Evolutionary conservation across 768 basidiomycete genomes (phyloP).

Genomic region (Auriscalpium vulgare): DNA sequence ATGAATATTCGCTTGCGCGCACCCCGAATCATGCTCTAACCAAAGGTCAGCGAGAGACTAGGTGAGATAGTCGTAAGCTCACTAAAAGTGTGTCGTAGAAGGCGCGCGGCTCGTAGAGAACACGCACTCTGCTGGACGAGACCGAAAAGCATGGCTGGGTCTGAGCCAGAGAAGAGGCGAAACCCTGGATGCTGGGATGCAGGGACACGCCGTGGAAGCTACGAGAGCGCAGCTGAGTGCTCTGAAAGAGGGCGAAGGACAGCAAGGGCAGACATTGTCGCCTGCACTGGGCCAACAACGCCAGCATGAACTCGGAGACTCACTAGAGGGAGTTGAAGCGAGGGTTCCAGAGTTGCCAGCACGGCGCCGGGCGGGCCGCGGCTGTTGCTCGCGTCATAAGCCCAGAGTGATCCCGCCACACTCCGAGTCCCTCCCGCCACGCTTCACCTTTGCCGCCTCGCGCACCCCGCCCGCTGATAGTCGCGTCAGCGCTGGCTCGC

Average conservation of each 20-base stretch:
- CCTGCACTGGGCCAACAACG: background rate
- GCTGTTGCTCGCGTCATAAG: too few relatives aligned
- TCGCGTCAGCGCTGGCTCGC: background rate
- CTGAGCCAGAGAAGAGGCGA: constrained; percentile 10
- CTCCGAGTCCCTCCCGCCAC: too few relatives aligned
- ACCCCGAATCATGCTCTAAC: constrained; percentile 65
- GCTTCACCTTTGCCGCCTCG: too few relatives aligned
- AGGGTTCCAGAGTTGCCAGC: too few relatives aligned
- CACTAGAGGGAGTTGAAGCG: background rate
- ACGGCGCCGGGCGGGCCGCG: too few relatives aligned
- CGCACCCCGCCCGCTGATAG: background rate
- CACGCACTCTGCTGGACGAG: constrained; percentile 8
- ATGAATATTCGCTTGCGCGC: constrained; percentile 80
- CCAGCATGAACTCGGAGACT: background rate
- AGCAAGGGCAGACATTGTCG: background rate
- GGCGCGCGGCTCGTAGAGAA: constrained; percentile 5
- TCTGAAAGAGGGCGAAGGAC: too few relatives aligned
- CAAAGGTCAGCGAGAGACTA: background rate
- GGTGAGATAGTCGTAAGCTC: background rate
- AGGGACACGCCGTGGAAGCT: background rate
- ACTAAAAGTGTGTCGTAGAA: constrained; percentile 13
- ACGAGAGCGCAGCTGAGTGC: background rate
- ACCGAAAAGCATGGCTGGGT: constrained; percentile 13
- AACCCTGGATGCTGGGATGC: constrained; percentile 5
- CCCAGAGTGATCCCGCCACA: too few relatives aligned